Conservation (phyloP, 352 stramenopile genomes). For the Globisporangium okanoganense region DNA sequence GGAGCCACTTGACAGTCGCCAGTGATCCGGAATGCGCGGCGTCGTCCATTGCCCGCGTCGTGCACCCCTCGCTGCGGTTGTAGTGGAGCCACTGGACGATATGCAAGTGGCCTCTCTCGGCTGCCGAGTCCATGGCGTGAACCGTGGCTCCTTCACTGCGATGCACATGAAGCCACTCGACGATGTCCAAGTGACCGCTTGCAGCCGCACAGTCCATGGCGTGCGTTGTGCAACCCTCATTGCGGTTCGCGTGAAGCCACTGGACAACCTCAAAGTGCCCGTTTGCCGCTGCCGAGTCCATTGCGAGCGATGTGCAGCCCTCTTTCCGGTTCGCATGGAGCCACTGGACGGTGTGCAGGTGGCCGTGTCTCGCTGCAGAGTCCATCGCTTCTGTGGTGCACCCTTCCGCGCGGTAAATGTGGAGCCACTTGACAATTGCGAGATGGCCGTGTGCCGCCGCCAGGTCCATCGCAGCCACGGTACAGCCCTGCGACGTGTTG, state of each 20-base stretch:
- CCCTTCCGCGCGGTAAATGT: background rate
- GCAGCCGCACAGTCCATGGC: background rate
- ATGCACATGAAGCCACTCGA: background rate
- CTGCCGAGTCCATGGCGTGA: background rate
- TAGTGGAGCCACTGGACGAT: background rate
- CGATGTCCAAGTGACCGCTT: background rate
- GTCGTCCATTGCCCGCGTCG: background rate
- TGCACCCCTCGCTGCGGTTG: background rate
- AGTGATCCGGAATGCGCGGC: background rate
- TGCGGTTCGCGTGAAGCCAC: background rate
- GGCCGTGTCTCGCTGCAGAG: conserved; percentile 23
- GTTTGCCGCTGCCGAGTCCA: background rate
- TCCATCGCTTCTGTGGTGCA: conserved; percentile 22
- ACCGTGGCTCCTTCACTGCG: background rate
- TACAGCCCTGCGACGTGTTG: background rate
- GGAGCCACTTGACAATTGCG: background rate
- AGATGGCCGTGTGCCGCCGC: background rate
- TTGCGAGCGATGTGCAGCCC: background rate
- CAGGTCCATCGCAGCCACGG: background rate
- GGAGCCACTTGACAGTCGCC: background rate
- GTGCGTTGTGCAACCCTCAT: background rate
- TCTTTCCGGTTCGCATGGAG: conserved; percentile 21
- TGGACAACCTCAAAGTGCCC: background rate
- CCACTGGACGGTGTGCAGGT: conserved; percentile 28
- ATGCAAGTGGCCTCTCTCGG: background rate